phyloP scores from a whole-genome alignment of 495 filamentous ascomycete species.

The Lophiostoma macrostomum region DNA sequence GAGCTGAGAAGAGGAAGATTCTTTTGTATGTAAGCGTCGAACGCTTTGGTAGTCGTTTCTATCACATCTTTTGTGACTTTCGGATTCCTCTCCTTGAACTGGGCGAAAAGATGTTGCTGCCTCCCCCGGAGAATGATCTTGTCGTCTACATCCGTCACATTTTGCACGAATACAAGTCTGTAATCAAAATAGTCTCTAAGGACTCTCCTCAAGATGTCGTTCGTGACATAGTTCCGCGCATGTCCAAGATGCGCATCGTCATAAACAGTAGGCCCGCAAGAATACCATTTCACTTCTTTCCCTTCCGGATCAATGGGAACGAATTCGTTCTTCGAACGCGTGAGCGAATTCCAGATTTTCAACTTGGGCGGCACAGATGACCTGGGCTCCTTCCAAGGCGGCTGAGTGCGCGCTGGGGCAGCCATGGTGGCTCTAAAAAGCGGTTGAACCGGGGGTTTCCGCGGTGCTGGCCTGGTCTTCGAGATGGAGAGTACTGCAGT shows the following conservation, averaged over 20 bases:
- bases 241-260: conserved; percentile 85
- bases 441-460: neutral
- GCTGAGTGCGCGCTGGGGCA: conserved; percentile 48
- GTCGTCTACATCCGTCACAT: conserved; percentile 76
- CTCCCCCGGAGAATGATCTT: conserved; percentile 87
- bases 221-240: conserved; percentile 89
- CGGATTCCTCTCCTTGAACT: conserved; percentile 49
- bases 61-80: conserved; percentile 48
- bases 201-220: conserved; percentile 87
- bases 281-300: conserved; percentile 81
- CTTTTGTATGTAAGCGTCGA: conserved; percentile 67
- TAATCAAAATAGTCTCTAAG: conserved; percentile 82
- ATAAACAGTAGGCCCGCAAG: conserved; percentile 77
- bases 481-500: conserved; percentile 2
- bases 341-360: conserved; percentile 29
- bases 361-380: conserved; percentile 19
- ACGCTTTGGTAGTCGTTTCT: conserved; percentile 63
- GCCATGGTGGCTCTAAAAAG: conserved; percentile 34
- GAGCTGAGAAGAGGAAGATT: conserved; percentile 64
- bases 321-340: conserved; percentile 50
- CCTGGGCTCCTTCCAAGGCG: conserved; percentile 46
- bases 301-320: conserved; percentile 64
- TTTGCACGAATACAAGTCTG: conserved; percentile 89
- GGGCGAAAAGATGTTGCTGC: conserved; percentile 67
- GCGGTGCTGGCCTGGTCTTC: neutral